Evolutionary conservation across 495 filamentous ascomycete species (phyloP).

Genomic region (Penicillium pancosmium): DNA sequence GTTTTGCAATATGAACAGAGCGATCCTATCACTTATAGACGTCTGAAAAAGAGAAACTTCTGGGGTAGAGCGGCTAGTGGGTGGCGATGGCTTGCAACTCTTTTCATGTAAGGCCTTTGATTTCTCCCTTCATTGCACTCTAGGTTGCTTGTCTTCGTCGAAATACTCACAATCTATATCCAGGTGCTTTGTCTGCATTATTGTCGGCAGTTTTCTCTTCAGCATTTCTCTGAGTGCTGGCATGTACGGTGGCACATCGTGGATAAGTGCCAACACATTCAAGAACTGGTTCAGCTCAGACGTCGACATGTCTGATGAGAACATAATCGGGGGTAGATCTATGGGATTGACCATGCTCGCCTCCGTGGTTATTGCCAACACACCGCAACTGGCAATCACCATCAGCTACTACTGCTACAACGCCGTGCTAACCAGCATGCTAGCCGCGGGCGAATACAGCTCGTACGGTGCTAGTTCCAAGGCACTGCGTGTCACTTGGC

Average conservation of each 20-base stretch:
- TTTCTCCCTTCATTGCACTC: neutral
- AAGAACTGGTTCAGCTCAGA: slow-evolving; percentile 3
- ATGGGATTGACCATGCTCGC: neutral
- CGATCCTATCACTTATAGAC: neutral
- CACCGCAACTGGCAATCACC: slow-evolving; percentile 47
- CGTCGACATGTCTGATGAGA: neutral
- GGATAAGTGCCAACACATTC: neutral
- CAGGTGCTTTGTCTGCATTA: neutral
- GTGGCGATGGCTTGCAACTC: slow-evolving; percentile 1
- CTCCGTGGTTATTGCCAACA: slow-evolving; percentile 35
- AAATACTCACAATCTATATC: neutral
- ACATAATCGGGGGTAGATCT: neutral
- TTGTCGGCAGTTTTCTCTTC: neutral
- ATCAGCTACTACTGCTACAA: slow-evolving; percentile 46
- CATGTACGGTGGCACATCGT: neutral
- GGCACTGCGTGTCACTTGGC: slow-evolving; percentile 49
- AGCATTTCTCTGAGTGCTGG: neutral
- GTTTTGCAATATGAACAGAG: neutral
- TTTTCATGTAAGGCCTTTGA: neutral
- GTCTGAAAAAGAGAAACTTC: neutral
- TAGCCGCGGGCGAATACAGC: slow-evolving; percentile 38
- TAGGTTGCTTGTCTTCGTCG: neutral
- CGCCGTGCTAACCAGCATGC: slow-evolving; percentile 44
- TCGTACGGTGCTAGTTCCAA: slow-evolving; percentile 31
- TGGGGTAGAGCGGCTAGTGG: neutral